phyloP scores from a whole-genome alignment of 352 stramenopile species.

The Pythium utonaiense region DNA sequence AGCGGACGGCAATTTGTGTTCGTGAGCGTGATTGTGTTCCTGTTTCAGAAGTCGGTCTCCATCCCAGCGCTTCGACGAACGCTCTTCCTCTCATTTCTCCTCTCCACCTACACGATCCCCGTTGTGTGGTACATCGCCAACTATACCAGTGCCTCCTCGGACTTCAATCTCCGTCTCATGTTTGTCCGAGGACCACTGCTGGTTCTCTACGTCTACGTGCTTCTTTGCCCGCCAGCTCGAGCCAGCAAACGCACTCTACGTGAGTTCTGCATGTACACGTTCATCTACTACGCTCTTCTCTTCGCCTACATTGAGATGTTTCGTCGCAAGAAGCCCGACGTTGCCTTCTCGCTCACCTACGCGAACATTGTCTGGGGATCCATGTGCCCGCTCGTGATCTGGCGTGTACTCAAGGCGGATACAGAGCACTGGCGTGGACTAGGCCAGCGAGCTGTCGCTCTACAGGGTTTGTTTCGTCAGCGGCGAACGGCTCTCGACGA shows the following conservation, averaged over 20 bases:
- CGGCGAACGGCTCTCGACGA: constrained; percentile 5
- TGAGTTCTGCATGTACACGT: constrained; percentile 46
- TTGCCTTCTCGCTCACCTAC: constrained; percentile 32
- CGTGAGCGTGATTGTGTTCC: constrained; percentile 55
- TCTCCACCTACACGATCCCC: constrained; percentile 52
- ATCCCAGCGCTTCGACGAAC: constrained; percentile 47
- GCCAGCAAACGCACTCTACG: constrained; percentile 45
- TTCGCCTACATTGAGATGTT: constrained; percentile 31
- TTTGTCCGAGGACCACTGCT: constrained; percentile 28
- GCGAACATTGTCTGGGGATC: constrained; percentile 44
- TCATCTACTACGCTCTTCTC: constrained; percentile 28
- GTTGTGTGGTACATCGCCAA: constrained; percentile 34
- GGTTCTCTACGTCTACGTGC: constrained; percentile 40
- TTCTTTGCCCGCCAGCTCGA: constrained; percentile 33
- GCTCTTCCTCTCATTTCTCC: constrained; percentile 37
- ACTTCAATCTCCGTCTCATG: constrained; percentile 34
- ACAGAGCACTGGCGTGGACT: constrained; percentile 72
- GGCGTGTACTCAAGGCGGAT: constrained; percentile 65
- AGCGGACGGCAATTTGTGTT: constrained; percentile 49
- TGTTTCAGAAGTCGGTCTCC: constrained; percentile 57
- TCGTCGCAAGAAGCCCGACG: constrained; percentile 24
- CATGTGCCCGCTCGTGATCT: constrained; percentile 60
- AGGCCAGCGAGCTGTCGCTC: constrained; percentile 40
- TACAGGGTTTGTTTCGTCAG: constrained; percentile 40
- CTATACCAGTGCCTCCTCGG: neutral